Evolutionary conservation across 352 stramenopile species (phyloP), one percentile per base, ranked within the genome.

Genomic region (Hyaloperonospora brassicae): DNA sequence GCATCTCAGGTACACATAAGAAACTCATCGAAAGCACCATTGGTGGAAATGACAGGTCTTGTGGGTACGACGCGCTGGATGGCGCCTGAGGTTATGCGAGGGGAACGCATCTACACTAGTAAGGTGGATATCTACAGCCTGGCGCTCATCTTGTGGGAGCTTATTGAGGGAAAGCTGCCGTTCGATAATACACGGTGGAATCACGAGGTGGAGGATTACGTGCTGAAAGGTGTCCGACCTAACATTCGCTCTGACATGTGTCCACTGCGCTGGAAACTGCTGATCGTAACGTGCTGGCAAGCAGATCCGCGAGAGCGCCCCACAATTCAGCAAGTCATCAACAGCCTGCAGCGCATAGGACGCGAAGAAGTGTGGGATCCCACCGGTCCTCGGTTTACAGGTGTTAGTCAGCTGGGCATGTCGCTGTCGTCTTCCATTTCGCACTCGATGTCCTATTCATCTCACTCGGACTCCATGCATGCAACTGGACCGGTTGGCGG

Each of bases 101-200:
- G 75, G 2, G 78, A 93, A 52, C 84, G 86, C 45, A 75, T 79
- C 34, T 96, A 95, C 71, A 87, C 79, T 3, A 88, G 87, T 55
- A 91, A 91, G 54, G 84, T 95, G 21, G 86, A 96, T 56, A 92
- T 96, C 40, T 96, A 95, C 72, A 87, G 72, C 43, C 67, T 96
- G 8, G 86, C 79, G 40, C 63, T 94, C 2, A 93, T 93, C 40
- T 52, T 96, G 4, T 95, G 85, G 84, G 83, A 95, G 58, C 68
- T 96, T 17, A 91, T 91, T 39, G 80, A 89, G 62, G 80, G 80
- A 34, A 83, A 86, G 27, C 62, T 93, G 30, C 83, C 83, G 9
- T 93, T 89, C 40, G 83, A 91, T 27, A 73, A 80, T 14, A 88
- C 77, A 45, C 79, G 77, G 24, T 93, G 81, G 84, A 91, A 93